These are phyloP conservation scores for Peronosclerospora sorghi DNA, from an alignment of 352 stramenopile genomes.

Conservation along the genomic window DNA sequence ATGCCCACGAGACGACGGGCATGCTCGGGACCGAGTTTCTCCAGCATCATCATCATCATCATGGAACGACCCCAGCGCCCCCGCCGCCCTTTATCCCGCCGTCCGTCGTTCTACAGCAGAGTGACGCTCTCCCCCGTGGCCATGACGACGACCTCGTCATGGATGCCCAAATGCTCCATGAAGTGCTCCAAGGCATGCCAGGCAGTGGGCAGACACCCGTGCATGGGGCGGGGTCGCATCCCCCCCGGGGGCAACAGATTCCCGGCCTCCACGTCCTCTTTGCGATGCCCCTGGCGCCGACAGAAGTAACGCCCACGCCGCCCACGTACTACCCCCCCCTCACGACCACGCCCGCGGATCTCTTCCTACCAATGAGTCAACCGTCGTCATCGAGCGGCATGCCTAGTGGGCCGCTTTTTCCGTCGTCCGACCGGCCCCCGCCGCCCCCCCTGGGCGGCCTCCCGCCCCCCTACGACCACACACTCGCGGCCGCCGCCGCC, in stretches of 20 bases:
- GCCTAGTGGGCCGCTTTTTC: slow-evolving; percentile 14
- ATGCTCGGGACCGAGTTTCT: no score
- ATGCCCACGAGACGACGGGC: no score
- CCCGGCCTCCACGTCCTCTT: slow-evolving; percentile 28
- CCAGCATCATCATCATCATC: background rate
- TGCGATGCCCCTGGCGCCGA: slow-evolving; percentile 19
- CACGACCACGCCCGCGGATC: slow-evolving; percentile 3
- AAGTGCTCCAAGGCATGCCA: slow-evolving; percentile 29
- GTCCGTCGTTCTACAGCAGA: slow-evolving; percentile 22
- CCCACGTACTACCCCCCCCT: background rate
- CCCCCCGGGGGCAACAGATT: slow-evolving; percentile 13
- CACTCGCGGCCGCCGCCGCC: background rate
- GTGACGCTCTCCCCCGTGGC: slow-evolving; percentile 9
- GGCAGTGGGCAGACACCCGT: slow-evolving; percentile 9
- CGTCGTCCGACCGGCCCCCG: background rate
- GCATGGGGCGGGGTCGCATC: background rate
- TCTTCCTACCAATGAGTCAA: slow-evolving; percentile 21
- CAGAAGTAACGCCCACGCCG: slow-evolving; percentile 7
- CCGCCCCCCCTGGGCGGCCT: no score
- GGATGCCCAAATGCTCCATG: slow-evolving; percentile 30
- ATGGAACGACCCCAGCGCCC: slow-evolving; percentile 9
- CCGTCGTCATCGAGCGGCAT: no score
- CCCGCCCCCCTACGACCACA: no score
- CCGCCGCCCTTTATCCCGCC: slow-evolving; percentile 2
- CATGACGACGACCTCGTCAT: slow-evolving; percentile 28